A percentile compares a stretch with the other conserved stretches of the same genome.
Evolutionary conservation across 306 rosid species (phyloP).

Genomic region (Rosa lucieae): DNA sequence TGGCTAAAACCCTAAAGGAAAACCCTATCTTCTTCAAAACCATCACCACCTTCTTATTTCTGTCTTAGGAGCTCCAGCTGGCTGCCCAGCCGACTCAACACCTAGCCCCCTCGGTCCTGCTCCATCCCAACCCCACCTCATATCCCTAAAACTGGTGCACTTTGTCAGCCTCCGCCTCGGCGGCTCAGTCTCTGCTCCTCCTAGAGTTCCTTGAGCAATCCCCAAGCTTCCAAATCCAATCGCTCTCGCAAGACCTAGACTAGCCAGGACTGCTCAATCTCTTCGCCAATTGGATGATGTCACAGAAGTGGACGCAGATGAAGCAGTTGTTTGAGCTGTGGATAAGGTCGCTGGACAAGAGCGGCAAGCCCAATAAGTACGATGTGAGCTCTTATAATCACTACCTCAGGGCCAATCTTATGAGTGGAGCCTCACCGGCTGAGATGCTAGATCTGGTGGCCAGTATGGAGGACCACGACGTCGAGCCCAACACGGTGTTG

Average conservation of each 20-base stretch:
- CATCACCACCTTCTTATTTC: conserved; percentile 63
- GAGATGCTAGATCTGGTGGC: conserved; percentile 62
- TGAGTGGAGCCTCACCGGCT: conserved; percentile 62
- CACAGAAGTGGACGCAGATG: conserved; percentile 68
- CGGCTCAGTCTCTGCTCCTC: conserved; percentile 38
- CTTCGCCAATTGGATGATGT: conserved; percentile 68
- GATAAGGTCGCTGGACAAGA: conserved; percentile 64
- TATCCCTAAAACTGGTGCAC: conserved; percentile 89
- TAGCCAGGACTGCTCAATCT: conserved; percentile 40
- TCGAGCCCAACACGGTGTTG: conserved; percentile 78
- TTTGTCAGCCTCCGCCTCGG: conserved; percentile 18
- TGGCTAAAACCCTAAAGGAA: conserved; percentile 27
- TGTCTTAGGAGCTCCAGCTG: conserved; percentile 66
- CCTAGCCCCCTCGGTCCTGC: conserved; percentile 33
- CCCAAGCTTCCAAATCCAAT: conserved; percentile 32
- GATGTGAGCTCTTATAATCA: conserved; percentile 64
- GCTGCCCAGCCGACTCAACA: conserved; percentile 37
- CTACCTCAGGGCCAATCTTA: conserved; percentile 78
- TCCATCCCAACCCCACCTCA: conserved; percentile 89
- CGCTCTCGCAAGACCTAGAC: conserved; percentile 42
- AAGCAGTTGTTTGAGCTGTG: conserved; percentile 69
- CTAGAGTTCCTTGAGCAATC: conserved; percentile 32
- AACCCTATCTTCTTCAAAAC: conserved; percentile 28
- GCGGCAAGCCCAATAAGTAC: conserved; percentile 81
- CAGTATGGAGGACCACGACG: conserved; percentile 53